These are phyloP conservation scores for Claviceps digitariae DNA, from an alignment of 2,329 filamentous ascomycete species.

Conservation along the genomic window DNA sequence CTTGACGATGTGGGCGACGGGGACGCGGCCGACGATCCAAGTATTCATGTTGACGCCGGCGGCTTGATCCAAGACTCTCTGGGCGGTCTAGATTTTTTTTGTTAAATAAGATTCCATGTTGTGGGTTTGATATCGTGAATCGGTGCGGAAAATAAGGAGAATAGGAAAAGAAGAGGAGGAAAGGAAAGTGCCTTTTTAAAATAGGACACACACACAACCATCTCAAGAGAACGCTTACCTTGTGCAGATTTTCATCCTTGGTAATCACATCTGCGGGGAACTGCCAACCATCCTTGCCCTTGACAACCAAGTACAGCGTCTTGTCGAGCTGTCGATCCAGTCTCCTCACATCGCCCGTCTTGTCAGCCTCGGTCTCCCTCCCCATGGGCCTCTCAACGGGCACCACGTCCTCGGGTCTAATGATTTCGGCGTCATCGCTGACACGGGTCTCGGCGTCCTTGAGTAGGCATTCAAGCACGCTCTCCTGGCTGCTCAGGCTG, in stretches of 20 bases:
- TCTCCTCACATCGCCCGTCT: conserved; percentile 58
- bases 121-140: neutral
- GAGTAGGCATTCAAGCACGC: conserved; percentile 54
- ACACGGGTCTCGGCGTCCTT: conserved; percentile 58
- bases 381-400: conserved; percentile 57
- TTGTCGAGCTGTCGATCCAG: conserved; percentile 66
- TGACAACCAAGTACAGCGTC: conserved; percentile 80
- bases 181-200: neutral
- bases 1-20: conserved; percentile 64
- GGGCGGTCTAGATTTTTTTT: conserved; percentile 50
- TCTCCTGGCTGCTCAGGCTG: conserved; percentile 47
- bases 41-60: conserved; percentile 96
- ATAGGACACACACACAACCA: neutral
- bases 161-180: neutral
- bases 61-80: conserved; percentile 61
- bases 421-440: conserved; percentile 45
- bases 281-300: conserved; percentile 61
- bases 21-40: conserved; percentile 86
- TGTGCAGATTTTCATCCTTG: conserved; percentile 63
- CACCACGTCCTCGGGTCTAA: conserved; percentile 44
- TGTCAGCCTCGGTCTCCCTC: conserved; percentile 66
- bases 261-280: conserved; percentile 65
- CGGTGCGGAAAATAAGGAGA: neutral
- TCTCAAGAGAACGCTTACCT: conserved; percentile 41
- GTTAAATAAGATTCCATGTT: neutral